These are phyloP conservation scores for Botrytis squamosa DNA, from an alignment of 2,329 filamentous ascomycete species.

Conservation along the genomic window DNA sequence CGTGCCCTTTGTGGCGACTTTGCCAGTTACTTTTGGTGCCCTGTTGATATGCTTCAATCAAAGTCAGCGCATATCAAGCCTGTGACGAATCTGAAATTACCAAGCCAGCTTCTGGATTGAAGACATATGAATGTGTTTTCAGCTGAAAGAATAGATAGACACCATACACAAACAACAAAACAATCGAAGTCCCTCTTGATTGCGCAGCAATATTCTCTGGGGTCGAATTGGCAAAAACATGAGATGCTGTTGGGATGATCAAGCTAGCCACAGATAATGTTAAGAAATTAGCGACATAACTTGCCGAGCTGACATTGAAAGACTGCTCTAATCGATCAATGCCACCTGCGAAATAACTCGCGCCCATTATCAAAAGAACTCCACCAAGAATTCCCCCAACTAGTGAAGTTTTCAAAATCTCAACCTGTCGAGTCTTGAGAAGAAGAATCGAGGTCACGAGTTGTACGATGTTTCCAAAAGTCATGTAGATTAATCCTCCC, in stretches of 20 bases:
- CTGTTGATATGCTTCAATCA: constrained; percentile 27
- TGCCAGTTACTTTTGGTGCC: constrained; percentile 46
- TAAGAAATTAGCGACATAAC: constrained; percentile 72
- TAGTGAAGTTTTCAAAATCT: constrained; percentile 85
- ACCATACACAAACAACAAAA: constrained; percentile 36
- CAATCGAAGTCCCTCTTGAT: constrained; percentile 24
- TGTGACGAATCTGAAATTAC: background rate
- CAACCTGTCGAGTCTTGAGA: constrained; percentile 44
- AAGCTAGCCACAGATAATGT: constrained; percentile 71
- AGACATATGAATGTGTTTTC: constrained; percentile 11
- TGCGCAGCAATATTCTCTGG: background rate
- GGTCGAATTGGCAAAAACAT: constrained; percentile 43
- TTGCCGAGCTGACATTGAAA: constrained; percentile 87
- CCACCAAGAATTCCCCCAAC: constrained; percentile 85
- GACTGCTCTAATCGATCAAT: constrained; percentile 73
- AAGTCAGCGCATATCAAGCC: constrained; percentile 38
- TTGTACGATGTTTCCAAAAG: constrained; percentile 72
- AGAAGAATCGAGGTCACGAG: constrained; percentile 42
- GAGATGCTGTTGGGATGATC: constrained; percentile 86
- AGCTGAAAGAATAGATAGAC: background rate
- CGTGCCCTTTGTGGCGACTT: constrained; percentile 63
- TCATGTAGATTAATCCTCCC: constrained; percentile 82
- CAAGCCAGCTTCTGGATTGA: background rate
- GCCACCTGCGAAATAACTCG: constrained; percentile 75
- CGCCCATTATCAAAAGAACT: constrained; percentile 44